Evolutionary conservation across 2,329 filamentous ascomycete genomes (phyloP), one percentile per base, ranked within the genome.

Genomic region (Didymella arachidicola): DNA sequence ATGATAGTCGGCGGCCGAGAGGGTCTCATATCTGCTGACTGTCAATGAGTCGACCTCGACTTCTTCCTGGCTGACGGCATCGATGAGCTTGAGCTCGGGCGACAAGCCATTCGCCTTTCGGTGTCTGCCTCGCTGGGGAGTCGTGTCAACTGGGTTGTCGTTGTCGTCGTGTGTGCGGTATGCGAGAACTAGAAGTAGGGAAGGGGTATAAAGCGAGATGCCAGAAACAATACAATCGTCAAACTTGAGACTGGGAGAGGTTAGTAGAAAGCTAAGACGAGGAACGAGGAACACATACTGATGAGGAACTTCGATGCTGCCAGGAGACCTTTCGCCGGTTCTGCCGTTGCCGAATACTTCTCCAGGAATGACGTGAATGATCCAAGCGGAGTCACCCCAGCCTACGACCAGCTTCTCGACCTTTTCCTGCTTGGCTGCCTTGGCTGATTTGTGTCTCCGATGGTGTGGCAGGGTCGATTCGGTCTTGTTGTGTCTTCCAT

Each of bases 181-280:
- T 73, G 93, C 93, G 79, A 99, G 89, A 71, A 98, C 90, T 70
- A 97, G 86, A 77, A 99, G 84, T 67, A 97, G 84, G 73, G 87
- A 95, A 74, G 92, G 92, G 74, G 93, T 97, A 87, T 97, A 98
- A 79, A 99, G 84, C 65, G 94, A 96, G 78, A 99, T 90, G 71
- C 95, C 95, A 75, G 95, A 97, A 82, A 99, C 92, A 77, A 97
- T 93, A 82, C 95, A 98, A 81, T 99, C 95, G 79, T 95, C 77
- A 83, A 96, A 72, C 93, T 91, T 79, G 98, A 86, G 79, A 48
- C 90, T 93, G 65, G 4, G 12, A 10, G 14, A 12, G 38, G 47
- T 74, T 66, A 63, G 73, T 79, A 10, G 29, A 6, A 7, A 12
- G 26, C 14, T 7, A 14, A 7, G 79, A 75, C 43, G 41, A 42